Evolutionary conservation across 169 alveolate genomes (phyloP).

Genomic region (Cryptosporidium bovis): DNA sequence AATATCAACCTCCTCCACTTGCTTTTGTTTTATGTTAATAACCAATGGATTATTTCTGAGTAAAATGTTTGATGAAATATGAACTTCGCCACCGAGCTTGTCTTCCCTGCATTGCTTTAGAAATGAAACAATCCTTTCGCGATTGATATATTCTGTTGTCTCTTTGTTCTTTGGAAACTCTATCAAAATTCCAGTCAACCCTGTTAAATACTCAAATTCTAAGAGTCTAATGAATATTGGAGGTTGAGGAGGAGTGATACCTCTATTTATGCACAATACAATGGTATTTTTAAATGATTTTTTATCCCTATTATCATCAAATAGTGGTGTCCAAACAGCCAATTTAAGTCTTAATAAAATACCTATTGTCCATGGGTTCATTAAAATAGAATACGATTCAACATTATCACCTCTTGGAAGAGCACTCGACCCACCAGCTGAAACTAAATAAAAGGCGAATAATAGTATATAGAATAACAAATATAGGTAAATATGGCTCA

Average conservation of each 20-base stretch:
- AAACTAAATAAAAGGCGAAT: slow-evolving; percentile 1
- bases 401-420: not conserved
- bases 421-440: slow-evolving; percentile 6
- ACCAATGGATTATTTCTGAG: slow-evolving; percentile 24
- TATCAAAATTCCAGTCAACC: slow-evolving; percentile 49
- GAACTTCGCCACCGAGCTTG: slow-evolving; percentile 67
- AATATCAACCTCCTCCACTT: not conserved
- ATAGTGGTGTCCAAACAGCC: slow-evolving; percentile 59
- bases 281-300: slow-evolving; percentile 17
- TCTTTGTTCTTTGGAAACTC: slow-evolving; percentile 59
- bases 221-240: slow-evolving; percentile 30
- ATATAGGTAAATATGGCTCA: not conserved
- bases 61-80: slow-evolving; percentile 35
- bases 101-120: slow-evolving; percentile 62
- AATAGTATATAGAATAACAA: slow-evolving; percentile 1
- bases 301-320: slow-evolving; percentile 43
- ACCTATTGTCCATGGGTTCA: slow-evolving; percentile 67
- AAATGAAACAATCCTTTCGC: slow-evolving; percentile 22
- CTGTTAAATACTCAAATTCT: slow-evolving; percentile 55
- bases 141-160: slow-evolving; percentile 9
- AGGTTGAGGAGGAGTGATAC: slow-evolving; percentile 69
- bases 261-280: slow-evolving; percentile 62
- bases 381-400: slow-evolving; percentile 18
- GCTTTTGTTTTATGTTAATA: slow-evolving; percentile 1
- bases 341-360: slow-evolving; percentile 28